Base-by-base conservation (phyloP, 768 basidiomycete genomes). In the Paxillus ammoniavirescens region DNA sequence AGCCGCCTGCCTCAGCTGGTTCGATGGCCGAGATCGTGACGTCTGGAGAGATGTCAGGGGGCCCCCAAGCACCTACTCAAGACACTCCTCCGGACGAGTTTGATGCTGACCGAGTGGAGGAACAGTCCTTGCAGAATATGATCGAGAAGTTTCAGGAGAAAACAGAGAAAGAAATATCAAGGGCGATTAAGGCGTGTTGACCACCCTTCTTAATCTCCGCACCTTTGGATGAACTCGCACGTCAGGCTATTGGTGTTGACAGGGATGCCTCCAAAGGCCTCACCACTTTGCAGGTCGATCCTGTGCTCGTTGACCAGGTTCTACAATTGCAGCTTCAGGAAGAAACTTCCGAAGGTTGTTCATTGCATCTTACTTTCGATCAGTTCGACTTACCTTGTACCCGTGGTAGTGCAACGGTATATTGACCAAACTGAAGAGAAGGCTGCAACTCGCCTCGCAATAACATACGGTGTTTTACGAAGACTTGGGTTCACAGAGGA, bases 111-210 rank as follows among this genome's bases (percentile, higher is more conserved):
- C 76, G 73, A 48, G 72, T 68, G 10, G 80, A 80, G 63, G 82
- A 86, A 49, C 77, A 74, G 53, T 75, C 77, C 30, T 73, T 93
- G 47, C 93, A 94, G 72, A 72, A 69, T 43, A 63, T 93, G 44
- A 82, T 96, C 1, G 93, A 96, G 57, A 87, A 82, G 62, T 74
- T 87, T 45, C 92, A 96, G 63, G 92, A 95, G 17, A 93, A 85
- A 65, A 89, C 82, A 5, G 91, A 96, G 68, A 93, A 86, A 67
- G 96, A 97, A 62, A 82, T 95, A 52, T 70, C 75, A 5, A 79
- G 85, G 53, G 73, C 81, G 9, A 55, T 89, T 57, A 91, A 90
- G 84, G 95, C 88, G 61, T 40, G 64, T 54, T 47, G 23, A 6
- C 23, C 15, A 14, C 33, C 8, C 13, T 18, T 33, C 12, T 38